A percentile compares a stretch with the other conserved stretches of the same genome.
Evolutionary conservation across 2,329 filamentous ascomycete genomes (phyloP).

Genomic region (Botrytis deweyae): DNA sequence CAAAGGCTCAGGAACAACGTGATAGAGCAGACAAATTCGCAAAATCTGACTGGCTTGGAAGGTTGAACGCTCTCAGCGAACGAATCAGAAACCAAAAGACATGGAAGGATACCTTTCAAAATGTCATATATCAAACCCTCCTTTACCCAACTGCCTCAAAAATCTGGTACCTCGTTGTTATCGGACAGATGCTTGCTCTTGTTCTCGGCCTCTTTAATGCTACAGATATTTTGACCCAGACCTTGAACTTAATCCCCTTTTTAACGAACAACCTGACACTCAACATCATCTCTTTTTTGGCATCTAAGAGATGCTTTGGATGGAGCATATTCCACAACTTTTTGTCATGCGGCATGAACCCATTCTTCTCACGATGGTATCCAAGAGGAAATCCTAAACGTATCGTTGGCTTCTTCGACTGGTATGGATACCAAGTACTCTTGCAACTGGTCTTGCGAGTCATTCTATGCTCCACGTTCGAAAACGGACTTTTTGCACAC

Average conservation of each 20-base stretch:
- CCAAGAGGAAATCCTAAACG: slow-evolving; percentile 53
- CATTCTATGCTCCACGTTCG: slow-evolving; percentile 43
- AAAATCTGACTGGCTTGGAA: slow-evolving; percentile 37
- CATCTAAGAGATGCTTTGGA: slow-evolving; percentile 34
- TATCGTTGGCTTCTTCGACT: slow-evolving; percentile 59
- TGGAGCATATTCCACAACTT: slow-evolving; percentile 51
- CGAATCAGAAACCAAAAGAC: slow-evolving; percentile 17
- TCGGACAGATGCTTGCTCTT: slow-evolving; percentile 36
- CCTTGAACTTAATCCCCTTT: neutral
- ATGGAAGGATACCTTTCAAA: slow-evolving; percentile 17
- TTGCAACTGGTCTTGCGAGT: slow-evolving; percentile 54
- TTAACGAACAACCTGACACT: neutral
- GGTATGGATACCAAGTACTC: slow-evolving; percentile 65
- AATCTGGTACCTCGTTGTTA: slow-evolving; percentile 34
- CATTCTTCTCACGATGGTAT: slow-evolving; percentile 51
- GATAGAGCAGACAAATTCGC: slow-evolving; percentile 74
- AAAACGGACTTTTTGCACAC: slow-evolving; percentile 28
- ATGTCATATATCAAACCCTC: slow-evolving; percentile 15
- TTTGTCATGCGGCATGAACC: slow-evolving; percentile 66
- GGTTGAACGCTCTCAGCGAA: slow-evolving; percentile 52
- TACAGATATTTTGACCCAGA: slow-evolving; percentile 4
- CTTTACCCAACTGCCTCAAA: slow-evolving; percentile 26
- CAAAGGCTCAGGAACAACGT: slow-evolving; percentile 68
- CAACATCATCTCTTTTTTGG: slow-evolving; percentile 9
- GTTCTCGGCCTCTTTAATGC: slow-evolving; percentile 23